Base-by-base conservation (phyloP, 371 early-diverging fungal genomes). In the Saksenaea vasiformis region DNA sequence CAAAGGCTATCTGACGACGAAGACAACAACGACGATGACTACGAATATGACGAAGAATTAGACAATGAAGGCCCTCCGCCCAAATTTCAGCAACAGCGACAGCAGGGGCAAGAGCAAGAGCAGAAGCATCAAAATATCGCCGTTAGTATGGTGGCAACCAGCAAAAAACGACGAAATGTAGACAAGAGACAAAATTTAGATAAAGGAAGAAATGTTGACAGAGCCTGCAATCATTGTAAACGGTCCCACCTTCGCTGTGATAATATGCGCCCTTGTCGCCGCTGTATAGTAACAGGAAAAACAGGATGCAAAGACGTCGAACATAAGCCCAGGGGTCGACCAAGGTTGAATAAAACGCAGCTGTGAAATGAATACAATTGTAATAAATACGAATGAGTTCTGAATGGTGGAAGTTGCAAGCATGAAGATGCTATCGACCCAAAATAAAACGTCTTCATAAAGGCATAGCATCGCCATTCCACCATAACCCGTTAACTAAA, bases 201-300 rank as follows among this genome's bases (percentile, higher is more conserved):
- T 31, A 80, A 80, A 43, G 76, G 76, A 5, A 47, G 74, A 10
- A 80, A 77, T 56, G 81, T 80, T 17, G 81, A 80, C 37, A 77
- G 74, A 51, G 81, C 81, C 1, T 80, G 81, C 41, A 77, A 80
- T 38, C 78, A 80, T 47, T 80, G 81, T 64, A 80, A 80, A 51
- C 71, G 78, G 0, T 80, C 81, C 11, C 81, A 80, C 70, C 61
- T 80, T 15, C 68, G 78, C 15, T 80, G 81, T 56, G 81, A 80
- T 38, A 71, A 80, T 19, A 71, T 74, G 73, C 61, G 81, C 14
- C 81, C 81, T 4, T 80, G 81, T 58, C 70, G 74, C 24, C 73
- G 81, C 8, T 80, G 81, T 57, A 70, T 78, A 15, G 71, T 74
- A 15, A 76, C 81, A 0, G 81, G 81, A 7, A 80, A 77, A 44